These are phyloP conservation scores for Paramecium sexaurelia DNA, from an alignment of 73 alveolate genomes.

Conservation along the genomic window DNA sequence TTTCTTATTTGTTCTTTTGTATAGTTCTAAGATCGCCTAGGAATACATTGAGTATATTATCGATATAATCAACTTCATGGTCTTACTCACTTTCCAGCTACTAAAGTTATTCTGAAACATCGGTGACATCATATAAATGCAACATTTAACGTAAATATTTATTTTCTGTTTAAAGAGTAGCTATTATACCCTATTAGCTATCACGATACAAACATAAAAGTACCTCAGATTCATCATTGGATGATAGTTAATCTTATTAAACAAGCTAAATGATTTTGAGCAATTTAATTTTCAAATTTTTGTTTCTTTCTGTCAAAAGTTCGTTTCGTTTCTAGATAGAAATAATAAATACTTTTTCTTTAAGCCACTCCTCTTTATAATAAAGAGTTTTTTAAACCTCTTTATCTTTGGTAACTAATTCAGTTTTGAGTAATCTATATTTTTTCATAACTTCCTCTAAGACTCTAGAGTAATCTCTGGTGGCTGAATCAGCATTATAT, in stretches of 20 bases:
- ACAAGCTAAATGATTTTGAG: slow-evolving; percentile 16
- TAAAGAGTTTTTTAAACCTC: slow-evolving; percentile 4
- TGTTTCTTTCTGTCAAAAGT: background rate
- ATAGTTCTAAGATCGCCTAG: slow-evolving; percentile 33
- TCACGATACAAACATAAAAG: background rate
- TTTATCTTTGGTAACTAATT: slow-evolving; percentile 35
- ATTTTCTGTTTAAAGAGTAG: slow-evolving; percentile 3
- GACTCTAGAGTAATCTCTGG: slow-evolving; percentile 41
- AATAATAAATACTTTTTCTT: background rate
- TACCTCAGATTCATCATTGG: slow-evolving; percentile 19
- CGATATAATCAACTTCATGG: slow-evolving; percentile 24
- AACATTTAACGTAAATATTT: slow-evolving; percentile 5
- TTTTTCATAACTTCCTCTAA: slow-evolving; percentile 55
- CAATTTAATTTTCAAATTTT: background rate
- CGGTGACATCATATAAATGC: slow-evolving; percentile 39
- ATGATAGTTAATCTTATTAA: slow-evolving; percentile 5
- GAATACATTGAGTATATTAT: background rate
- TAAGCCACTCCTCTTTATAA: slow-evolving; percentile 24
- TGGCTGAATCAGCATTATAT: background rate
- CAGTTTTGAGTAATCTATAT: background rate
- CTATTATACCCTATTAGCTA: background rate
- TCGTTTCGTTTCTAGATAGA: background rate
- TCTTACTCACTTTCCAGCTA: background rate
- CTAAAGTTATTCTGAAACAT: background rate
- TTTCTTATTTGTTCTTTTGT: background rate